Conservation (phyloP, 768 basidiomycete species). For the Pleurotus sapidus region DNA sequence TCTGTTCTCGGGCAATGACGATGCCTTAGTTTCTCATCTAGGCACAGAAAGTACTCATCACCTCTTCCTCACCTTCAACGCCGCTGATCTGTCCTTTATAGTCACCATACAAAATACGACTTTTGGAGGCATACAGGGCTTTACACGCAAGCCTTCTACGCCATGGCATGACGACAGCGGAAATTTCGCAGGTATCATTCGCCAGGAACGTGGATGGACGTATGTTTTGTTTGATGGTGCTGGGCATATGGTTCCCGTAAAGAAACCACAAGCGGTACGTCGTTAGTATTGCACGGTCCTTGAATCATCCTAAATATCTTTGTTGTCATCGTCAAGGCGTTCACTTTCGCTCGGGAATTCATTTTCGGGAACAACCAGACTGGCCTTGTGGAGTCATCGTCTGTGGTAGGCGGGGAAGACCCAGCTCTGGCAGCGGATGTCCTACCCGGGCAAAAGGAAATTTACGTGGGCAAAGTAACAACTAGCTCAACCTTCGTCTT, state of each 20-base stretch:
- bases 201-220: slow-evolving; percentile 73
- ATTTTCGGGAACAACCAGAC: slow-evolving; percentile 60
- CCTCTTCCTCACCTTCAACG: not conserved
- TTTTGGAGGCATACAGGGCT: slow-evolving; percentile 75
- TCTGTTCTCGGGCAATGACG: slow-evolving; percentile 68
- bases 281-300: not conserved
- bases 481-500: slow-evolving; percentile 52
- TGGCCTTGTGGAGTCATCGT: slow-evolving; percentile 45
- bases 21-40: slow-evolving; percentile 59
- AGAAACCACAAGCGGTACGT: slow-evolving; percentile 35
- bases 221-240: slow-evolving; percentile 40
- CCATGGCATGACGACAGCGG: slow-evolving; percentile 62
- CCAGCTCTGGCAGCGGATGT: slow-evolving; percentile 39
- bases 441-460: slow-evolving; percentile 52
- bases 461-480: slow-evolving; percentile 51
- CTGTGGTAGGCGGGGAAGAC: slow-evolving; percentile 49
- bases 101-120: slow-evolving; percentile 68
- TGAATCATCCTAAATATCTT: not conserved
- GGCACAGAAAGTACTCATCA: slow-evolving; percentile 52
- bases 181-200: slow-evolving; percentile 63
- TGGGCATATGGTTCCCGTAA: slow-evolving; percentile 38
- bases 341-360: slow-evolving; percentile 63
- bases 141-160: slow-evolving; percentile 65
- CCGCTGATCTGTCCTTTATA: slow-evolving; percentile 20
- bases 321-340: slow-evolving; percentile 37